Conservation (phyloP, 768 basidiomycete genomes). For the Lactifluus pinguis region DNA sequence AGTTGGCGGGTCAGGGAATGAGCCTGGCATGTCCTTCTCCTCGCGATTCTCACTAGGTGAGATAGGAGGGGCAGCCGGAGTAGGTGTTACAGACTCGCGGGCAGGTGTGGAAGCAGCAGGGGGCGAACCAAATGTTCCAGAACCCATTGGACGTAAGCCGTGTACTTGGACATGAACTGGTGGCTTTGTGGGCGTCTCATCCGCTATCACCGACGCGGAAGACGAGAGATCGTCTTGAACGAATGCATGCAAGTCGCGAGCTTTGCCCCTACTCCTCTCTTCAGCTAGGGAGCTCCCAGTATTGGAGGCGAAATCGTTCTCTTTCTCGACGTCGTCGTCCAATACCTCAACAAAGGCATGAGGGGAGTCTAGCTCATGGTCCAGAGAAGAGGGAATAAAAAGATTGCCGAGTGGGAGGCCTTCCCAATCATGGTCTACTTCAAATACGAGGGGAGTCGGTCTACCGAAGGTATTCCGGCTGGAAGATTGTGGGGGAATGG, state of each 20-base stretch:
- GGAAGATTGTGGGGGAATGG: conserved; percentile 27
- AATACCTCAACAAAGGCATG: conserved; percentile 61
- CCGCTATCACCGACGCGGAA: conserved; percentile 31
- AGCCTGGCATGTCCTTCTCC: conserved; percentile 10
- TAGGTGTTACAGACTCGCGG: conserved; percentile 12
- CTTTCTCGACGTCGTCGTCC: conserved; percentile 30
- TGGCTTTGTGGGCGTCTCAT: conserved; percentile 42
- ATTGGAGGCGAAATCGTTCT: neutral
- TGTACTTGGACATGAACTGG: conserved; percentile 49
- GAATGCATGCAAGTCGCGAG: conserved; percentile 18
- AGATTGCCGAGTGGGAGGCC: conserved; percentile 38
- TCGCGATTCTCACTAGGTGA: neutral
- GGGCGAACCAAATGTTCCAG: conserved; percentile 17
- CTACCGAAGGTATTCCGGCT: conserved; percentile 55
- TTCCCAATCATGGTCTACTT: conserved; percentile 57
- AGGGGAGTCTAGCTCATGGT: conserved; percentile 32
- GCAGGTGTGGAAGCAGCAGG: conserved; percentile 11
- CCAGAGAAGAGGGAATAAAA: conserved; percentile 26
- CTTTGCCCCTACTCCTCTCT: conserved; percentile 42
- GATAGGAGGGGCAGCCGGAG: conserved; percentile 1
- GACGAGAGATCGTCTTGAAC: conserved; percentile 32
- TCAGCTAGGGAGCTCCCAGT: conserved; percentile 22
- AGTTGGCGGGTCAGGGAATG: conserved; percentile 40
- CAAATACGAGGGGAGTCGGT: conserved; percentile 37
- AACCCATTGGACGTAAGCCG: conserved; percentile 15